Conservation (phyloP, 768 basidiomycete species). For the Tulasnella sp. region DNA sequence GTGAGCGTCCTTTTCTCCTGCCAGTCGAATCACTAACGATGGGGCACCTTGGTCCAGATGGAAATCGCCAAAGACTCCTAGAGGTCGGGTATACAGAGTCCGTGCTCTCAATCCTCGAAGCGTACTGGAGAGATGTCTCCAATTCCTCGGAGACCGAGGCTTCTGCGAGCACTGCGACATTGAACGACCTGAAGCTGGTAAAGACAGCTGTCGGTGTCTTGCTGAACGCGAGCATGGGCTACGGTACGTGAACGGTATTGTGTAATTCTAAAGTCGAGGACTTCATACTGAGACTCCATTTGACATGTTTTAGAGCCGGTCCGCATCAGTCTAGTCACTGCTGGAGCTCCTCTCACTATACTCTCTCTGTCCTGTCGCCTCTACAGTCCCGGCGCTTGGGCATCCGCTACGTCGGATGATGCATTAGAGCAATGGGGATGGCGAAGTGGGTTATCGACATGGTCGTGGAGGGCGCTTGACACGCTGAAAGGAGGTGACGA, state of each 20-base stretch:
- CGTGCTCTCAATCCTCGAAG: conserved; percentile 34
- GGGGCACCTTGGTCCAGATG: conserved; percentile 38
- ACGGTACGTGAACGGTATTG: no score
- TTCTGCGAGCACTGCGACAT: conserved; percentile 24
- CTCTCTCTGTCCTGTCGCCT: conserved; percentile 54
- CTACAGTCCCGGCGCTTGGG: conserved; percentile 67
- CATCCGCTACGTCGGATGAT: conserved; percentile 22
- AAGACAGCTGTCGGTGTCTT: conserved; percentile 70
- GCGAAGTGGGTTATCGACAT: conserved; percentile 52
- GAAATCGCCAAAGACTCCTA: conserved; percentile 57
- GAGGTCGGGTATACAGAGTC: conserved; percentile 61
- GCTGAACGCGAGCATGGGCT: conserved; percentile 65
- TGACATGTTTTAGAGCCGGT: conserved; percentile 45
- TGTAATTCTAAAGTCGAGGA: no score
- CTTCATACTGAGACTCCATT: not conserved
- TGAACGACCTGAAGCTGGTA: conserved; percentile 57
- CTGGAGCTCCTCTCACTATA: conserved; percentile 58
- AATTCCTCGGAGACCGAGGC: conserved; percentile 24
- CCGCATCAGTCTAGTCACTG: conserved; percentile 51
- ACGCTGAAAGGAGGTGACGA: conserved; percentile 52
- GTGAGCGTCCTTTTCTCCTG: conserved; percentile 30
- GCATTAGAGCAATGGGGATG: conserved; percentile 50
- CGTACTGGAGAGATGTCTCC: conserved; percentile 54
- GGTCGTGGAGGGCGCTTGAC: conserved; percentile 68
- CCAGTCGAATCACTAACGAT: not conserved